Evolutionary conservation across 208 protist species (phyloP), one percentile per base, ranked within the genome.

Genomic region (Wallacemonas collosoma): DNA sequence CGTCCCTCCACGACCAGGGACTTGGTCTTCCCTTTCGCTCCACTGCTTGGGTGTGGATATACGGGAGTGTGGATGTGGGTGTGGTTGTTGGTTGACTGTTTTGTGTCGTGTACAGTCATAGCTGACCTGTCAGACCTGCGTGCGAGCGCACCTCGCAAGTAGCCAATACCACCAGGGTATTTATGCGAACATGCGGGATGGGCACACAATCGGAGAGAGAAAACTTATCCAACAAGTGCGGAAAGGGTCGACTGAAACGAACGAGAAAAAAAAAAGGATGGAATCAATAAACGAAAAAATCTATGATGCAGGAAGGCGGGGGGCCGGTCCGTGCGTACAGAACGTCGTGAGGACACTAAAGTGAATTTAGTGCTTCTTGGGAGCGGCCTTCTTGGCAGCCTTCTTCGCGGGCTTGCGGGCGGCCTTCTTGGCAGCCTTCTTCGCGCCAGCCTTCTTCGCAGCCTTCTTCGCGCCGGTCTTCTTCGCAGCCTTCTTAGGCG

Each of bases 391-490:
- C 76, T 74, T 77, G 43, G 38, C 60, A 3, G 71, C 36, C 76
- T 77, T 80, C 76, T 80, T 80, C 48, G 64, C 55, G 44, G 69
- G 61, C 26, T 61, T 64, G 61, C 69, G 71, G 54, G 35, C 47
- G 51, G 57, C 1, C 65, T 74, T 81, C 76, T 81, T 81, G 26
- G 62, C 45, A 12, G 45, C 8, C 45, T 50, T 50, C 8, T 12
- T 8, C 6, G 53, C 53, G 14, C 51, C 65, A 26, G 53, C 51
- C 75, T 79, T 80, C 76, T 73, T 76, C 45, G 26, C 57, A 1
- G 71, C 26, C 76, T 76, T 80, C 76, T 80, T 80, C 48, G 45
- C 45, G 12, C 53, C 76, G 0, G 55, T 36, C 69, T 80, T 81
- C 76, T 70, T 73, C 43, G 15, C 60, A 3, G 71, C 36, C 76